These are phyloP conservation scores for Chlorociboria aeruginascens DNA, from an alignment of 495 filamentous ascomycete genomes.

Conservation along the genomic window DNA sequence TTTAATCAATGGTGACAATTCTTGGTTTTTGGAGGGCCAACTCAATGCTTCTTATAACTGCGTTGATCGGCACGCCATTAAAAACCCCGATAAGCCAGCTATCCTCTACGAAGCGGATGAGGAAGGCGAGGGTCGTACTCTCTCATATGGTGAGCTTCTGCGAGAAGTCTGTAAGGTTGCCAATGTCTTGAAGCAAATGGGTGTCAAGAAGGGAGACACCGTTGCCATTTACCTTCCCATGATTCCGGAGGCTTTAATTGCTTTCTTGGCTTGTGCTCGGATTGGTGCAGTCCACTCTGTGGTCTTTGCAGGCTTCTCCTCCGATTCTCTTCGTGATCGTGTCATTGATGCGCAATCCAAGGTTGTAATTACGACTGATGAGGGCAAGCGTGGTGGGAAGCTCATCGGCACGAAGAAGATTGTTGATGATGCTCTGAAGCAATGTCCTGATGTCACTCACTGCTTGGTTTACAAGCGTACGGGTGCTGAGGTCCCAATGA, in stretches of 20 bases:
- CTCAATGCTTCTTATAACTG: slow-evolving; percentile 97
- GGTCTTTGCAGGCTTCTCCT: slow-evolving; percentile 96
- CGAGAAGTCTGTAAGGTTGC: slow-evolving; percentile 82
- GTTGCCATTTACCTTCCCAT: slow-evolving; percentile 97
- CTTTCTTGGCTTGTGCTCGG: slow-evolving; percentile 81
- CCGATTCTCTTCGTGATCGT: slow-evolving; percentile 92
- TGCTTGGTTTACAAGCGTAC: slow-evolving; percentile 92
- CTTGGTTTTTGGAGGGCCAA: slow-evolving; percentile 91
- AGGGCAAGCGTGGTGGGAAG: slow-evolving; percentile 96
- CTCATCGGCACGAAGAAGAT: slow-evolving; percentile 98
- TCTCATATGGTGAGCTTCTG: slow-evolving; percentile 90
- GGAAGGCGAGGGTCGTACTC: slow-evolving; percentile 69
- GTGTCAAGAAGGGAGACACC: slow-evolving; percentile 94
- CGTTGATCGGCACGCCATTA: slow-evolving; percentile 89
- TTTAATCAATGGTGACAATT: slow-evolving; percentile 68
- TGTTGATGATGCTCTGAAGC: slow-evolving; percentile 94
- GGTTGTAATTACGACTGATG: slow-evolving; percentile 92
- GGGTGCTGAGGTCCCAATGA: slow-evolving; percentile 85
- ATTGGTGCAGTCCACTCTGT: slow-evolving; percentile 98
- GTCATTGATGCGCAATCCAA: slow-evolving; percentile 81
- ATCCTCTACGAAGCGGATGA: slow-evolving; percentile 99
- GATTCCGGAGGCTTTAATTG: slow-evolving; percentile 90
- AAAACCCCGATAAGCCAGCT: slow-evolving; percentile 80
- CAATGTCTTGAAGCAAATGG: slow-evolving; percentile 81
- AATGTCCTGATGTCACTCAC: slow-evolving; percentile 82